Evolutionary conservation across 306 rosid species (phyloP), one percentile per base, ranked within the genome.

Genomic region (Parietaria judaica): DNA sequence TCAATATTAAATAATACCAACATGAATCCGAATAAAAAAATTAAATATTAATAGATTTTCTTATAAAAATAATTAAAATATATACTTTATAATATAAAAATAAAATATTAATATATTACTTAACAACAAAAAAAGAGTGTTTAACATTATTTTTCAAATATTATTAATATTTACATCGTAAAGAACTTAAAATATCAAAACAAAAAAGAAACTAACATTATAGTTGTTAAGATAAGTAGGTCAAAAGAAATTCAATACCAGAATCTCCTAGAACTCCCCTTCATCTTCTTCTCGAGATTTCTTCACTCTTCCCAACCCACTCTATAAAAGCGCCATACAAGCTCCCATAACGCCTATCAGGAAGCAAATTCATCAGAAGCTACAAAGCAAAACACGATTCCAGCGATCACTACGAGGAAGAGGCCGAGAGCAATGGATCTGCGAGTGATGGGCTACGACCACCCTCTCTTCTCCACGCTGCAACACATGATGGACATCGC

Each of bases 391-490:
- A 46, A 7, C 13, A 0, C 11, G 3, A 46, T 7, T 7, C 50
- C 50, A 46, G 50, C 13, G 11, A 46, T 46, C 50, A 46, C 1
- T 2, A 8, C 8, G 13, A 7, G 11, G 13, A 46, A 46, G 11
- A 46, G 13, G 3, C 13, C 50, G 13, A 46, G 50, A 46, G 8
- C 50, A 46, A 46, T 46, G 50, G 50, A 46, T 46, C 13, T 46
- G 11, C 8, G 50, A 46, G 50, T 46, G 50, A 46, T 46, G 50
- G 85, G 89, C 11, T 16, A 82, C 13, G 98, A 92, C 0, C 57
- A 85, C 3, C 98, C 96, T 0, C 6, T 92, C n/a, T 23, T 88
- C 36, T 73, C 69, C 38, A 74, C 95, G 0, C 65, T 92, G 8
- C 90, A 88, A 12, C 96, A 84, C 4, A 54, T 92, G 38, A 70